Conservation (phyloP, 1,284 basidiomycete species). For the Vanrija sp. region DNA sequence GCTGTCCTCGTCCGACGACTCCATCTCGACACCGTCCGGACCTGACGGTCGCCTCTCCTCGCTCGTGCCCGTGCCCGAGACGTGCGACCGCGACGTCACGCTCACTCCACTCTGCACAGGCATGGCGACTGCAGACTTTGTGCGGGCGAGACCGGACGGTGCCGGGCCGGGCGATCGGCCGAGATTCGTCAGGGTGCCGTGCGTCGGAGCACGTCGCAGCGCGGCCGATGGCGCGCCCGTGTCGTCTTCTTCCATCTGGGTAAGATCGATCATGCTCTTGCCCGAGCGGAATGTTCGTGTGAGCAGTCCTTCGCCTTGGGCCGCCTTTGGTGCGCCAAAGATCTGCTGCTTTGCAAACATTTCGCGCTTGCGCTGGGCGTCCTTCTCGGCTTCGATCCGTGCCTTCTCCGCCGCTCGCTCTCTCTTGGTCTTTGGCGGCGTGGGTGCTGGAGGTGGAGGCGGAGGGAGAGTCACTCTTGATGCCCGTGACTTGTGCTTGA, state of each 20-base stretch:
- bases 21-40: conserved; percentile 27
- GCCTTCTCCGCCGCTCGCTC: conserved; percentile 34
- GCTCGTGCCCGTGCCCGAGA: conserved; percentile 2
- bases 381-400: conserved; percentile 35
- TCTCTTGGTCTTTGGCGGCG: conserved; percentile 31
- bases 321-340: conserved; percentile 18
- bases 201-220: conserved; percentile 33
- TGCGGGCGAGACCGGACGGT: conserved; percentile 22
- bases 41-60: conserved; percentile 3
- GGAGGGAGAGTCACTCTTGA: conserved; percentile 5
- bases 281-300: conserved; percentile 37
- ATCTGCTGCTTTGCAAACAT: conserved; percentile 47
- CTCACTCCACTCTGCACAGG: conserved; percentile 43
- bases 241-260: conserved; percentile 4
- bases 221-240: not conserved
- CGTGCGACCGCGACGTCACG: conserved; percentile 24
- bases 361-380: conserved; percentile 39
- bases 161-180: conserved; percentile 26
- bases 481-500: too few species aligned
- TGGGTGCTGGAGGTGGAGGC: conserved; percentile 16
- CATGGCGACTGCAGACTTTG: conserved; percentile 43
- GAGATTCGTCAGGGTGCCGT: conserved; percentile 26
- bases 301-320: conserved; percentile 27
- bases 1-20: conserved; percentile 34
- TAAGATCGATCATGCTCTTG: conserved; percentile 44